These are phyloP conservation scores for Diaporthe destruens DNA, from an alignment of 2,329 filamentous ascomycete species.

Conservation along the genomic window DNA sequence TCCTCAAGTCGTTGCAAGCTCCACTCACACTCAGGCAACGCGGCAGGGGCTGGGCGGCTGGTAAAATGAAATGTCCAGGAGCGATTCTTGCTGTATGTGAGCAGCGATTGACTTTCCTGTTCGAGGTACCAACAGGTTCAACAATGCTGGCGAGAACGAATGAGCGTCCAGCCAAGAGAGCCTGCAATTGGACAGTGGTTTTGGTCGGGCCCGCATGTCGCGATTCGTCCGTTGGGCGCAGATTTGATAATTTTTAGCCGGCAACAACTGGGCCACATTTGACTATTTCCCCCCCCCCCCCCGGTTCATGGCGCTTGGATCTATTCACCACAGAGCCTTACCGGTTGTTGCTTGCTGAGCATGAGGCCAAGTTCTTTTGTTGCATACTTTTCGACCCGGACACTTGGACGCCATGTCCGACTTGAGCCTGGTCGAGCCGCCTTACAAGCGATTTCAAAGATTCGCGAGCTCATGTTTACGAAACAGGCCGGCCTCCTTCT, in stretches of 20 bases:
- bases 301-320: neutral
- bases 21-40: neutral
- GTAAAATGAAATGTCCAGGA: neutral
- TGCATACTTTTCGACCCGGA: neutral
- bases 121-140: conserved; percentile 5
- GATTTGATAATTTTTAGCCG: conserved; percentile 17
- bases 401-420: too few species aligned
- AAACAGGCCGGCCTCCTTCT: neutral
- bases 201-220: neutral
- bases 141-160: neutral
- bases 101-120: neutral
- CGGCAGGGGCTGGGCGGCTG: neutral
- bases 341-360: neutral
- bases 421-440: neutral
- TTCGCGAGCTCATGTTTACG: neutral
- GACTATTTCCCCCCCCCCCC: neutral
- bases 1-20: neutral
- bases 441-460: neutral
- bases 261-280: neutral
- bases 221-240: conserved; percentile 1
- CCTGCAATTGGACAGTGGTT: neutral
- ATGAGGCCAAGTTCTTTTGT: neutral
- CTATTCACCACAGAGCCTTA: neutral
- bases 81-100: neutral
- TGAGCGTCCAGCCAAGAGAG: neutral